Evolutionary conservation across 495 filamentous ascomycete genomes (phyloP).

Genomic region (Aspergillus conjunctus): DNA sequence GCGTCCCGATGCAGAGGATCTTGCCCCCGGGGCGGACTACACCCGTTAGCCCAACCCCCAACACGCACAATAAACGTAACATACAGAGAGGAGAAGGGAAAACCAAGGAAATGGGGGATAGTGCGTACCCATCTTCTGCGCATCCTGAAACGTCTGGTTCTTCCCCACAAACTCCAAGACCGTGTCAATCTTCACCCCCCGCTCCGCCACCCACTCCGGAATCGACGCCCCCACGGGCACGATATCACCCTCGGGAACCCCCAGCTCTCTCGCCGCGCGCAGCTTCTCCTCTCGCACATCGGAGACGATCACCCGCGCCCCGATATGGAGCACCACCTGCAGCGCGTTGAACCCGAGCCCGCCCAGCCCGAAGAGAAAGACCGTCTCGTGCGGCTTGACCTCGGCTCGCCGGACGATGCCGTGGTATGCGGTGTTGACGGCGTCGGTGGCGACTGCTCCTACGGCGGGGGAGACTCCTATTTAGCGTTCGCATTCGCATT

Average conservation of each 20-base stretch:
- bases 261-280: conserved; percentile 16
- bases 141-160: conserved; percentile 26
- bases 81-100: background rate
- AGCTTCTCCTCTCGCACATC: conserved; percentile 28
- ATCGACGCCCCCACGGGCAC: conserved; percentile 22
- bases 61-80: background rate
- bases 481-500: no score
- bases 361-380: conserved; percentile 28
- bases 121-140: conserved; percentile 17
- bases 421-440: conserved; percentile 29
- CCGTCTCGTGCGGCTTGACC: conserved; percentile 25
- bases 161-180: conserved; percentile 29
- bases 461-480: conserved; percentile 22
- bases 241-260: conserved; percentile 24
- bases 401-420: conserved; percentile 28
- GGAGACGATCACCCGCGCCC: conserved; percentile 25
- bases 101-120: background rate
- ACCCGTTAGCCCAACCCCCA: background rate
- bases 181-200: conserved; percentile 25
- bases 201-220: conserved; percentile 19
- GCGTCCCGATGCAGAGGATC: conserved; percentile 27
- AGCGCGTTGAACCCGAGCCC: conserved; percentile 30
- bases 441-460: conserved; percentile 29
- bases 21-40: conserved; percentile 25
- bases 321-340: conserved; percentile 25